Conservation (phyloP, 805 yeast genomes). For the Blastobotrys mokoenaii region DNA sequence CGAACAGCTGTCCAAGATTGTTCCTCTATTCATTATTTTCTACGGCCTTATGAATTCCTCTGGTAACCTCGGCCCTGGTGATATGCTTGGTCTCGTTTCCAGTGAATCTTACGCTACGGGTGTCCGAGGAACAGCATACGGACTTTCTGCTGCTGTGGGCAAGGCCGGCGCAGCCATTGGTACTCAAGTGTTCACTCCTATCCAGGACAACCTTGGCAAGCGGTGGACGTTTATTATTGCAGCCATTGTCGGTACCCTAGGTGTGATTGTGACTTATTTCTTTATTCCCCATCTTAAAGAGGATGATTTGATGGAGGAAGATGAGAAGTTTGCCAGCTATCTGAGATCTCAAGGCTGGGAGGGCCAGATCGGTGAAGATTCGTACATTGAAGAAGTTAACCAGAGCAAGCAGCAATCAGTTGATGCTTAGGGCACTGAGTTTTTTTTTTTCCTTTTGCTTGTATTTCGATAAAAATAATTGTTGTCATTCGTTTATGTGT, state of each 20-base stretch:
- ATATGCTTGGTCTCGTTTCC: slow-evolving; percentile 58
- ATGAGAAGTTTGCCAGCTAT: slow-evolving; percentile 52
- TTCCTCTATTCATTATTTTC: slow-evolving; percentile 54
- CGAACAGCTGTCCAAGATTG: slow-evolving; percentile 41
- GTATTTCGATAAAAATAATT: too few species aligned
- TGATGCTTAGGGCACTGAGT: too few species aligned
- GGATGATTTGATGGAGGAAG: slow-evolving; percentile 61
- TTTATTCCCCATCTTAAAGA: slow-evolving; percentile 63
- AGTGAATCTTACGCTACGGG: slow-evolving; percentile 71
- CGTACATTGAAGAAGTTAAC: too few species aligned
- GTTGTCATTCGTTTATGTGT: too few species aligned
- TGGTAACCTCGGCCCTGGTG: slow-evolving; percentile 77
- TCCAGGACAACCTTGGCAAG: slow-evolving; percentile 53
- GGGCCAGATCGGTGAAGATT: slow-evolving; percentile 32
- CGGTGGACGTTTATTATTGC: slow-evolving; percentile 75
- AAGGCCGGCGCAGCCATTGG: slow-evolving; percentile 84
- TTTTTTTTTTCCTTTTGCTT: too few species aligned
- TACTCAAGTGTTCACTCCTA: slow-evolving; percentile 62
- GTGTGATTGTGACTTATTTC: slow-evolving; percentile 50
- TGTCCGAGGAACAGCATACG: slow-evolving; percentile 68
- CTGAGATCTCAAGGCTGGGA: slow-evolving; percentile 52
- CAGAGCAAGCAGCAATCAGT: too few species aligned
- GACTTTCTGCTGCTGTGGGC: slow-evolving; percentile 71
- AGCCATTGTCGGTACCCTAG: slow-evolving; percentile 60
- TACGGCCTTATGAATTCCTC: slow-evolving; percentile 63